Percentiles rank a stretch among this genome's conserved stretches.
Evolutionary conservation across 257 asterid species (phyloP).

Genomic region (Capsicum baccatum): DNA sequence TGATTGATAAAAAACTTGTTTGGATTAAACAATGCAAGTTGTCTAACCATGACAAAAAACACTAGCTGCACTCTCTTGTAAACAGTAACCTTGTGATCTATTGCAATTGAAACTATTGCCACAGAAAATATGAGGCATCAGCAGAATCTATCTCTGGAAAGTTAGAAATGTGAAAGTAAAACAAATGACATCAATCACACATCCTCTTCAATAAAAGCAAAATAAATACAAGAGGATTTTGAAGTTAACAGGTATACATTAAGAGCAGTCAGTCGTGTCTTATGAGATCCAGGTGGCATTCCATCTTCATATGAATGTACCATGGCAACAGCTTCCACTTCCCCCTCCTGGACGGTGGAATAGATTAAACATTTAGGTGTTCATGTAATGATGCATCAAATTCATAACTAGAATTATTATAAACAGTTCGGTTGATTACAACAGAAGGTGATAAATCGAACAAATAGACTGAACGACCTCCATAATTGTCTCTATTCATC

Average conservation of each 20-base stretch:
- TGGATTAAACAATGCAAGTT: conserved; percentile 6
- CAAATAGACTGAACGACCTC: not conserved
- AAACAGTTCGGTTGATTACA: conserved; percentile 5
- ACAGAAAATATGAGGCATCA: conserved; percentile 6
- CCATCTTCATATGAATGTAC: conserved; percentile 97
- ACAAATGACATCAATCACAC: not conserved
- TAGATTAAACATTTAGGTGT: conserved; percentile 13
- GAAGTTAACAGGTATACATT: conserved; percentile 59
- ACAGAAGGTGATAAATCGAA: not conserved
- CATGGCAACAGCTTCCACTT: conserved; percentile 78
- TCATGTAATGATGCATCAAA: not conserved
- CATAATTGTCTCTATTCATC: conserved; percentile 14
- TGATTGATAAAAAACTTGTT: not conserved
- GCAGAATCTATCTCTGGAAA: not conserved
- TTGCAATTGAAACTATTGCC: conserved; percentile 12
- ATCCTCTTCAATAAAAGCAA: conserved; percentile 26
- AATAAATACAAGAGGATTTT: conserved; percentile 21
- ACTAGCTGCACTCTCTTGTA: conserved; percentile 19
- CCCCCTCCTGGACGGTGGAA: conserved; percentile 76
- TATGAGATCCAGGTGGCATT: conserved; percentile 78
- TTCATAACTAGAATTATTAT: not conserved
- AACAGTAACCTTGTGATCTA: not conserved
- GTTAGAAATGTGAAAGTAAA: conserved; percentile 20
- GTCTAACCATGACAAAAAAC: conserved; percentile 2
- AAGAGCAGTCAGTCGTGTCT: conserved; percentile 86